A percentile compares a stretch with the other conserved stretches of the same genome.
Evolutionary conservation across 2,329 filamentous ascomycete species (phyloP).

Genomic region (Ophiostoma tasmaniense): DNA sequence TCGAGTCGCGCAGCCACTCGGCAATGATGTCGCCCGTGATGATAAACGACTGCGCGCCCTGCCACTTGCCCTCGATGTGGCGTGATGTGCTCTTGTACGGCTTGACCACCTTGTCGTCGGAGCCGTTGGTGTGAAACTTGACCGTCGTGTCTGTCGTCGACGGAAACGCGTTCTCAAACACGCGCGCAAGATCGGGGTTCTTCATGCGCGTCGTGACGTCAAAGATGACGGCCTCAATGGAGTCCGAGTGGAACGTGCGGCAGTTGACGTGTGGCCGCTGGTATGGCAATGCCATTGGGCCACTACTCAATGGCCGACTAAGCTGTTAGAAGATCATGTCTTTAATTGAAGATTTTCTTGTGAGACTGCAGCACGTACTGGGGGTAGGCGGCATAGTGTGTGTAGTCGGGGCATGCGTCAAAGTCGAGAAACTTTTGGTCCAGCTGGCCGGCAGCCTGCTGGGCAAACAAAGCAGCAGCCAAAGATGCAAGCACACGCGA

Average conservation of each 20-base stretch:
- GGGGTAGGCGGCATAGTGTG: constrained; percentile 46
- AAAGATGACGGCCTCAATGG: constrained; percentile 80
- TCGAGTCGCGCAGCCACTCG: constrained; percentile 86
- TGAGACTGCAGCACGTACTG: constrained; percentile 40
- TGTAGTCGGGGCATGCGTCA: constrained; percentile 56
- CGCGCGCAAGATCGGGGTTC: constrained; percentile 77
- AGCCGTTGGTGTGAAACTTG: constrained; percentile 69
- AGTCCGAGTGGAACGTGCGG: constrained; percentile 78
- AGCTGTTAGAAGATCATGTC: background rate
- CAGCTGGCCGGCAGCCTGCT: constrained; percentile 6
- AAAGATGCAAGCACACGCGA: constrained; percentile 14
- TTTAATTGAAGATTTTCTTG: background rate
- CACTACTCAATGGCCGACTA: constrained; percentile 70
- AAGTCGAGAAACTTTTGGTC: constrained; percentile 23
- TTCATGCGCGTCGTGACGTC: constrained; percentile 72
- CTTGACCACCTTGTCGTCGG: constrained; percentile 21
- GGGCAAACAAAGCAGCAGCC: constrained; percentile 14
- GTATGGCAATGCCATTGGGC: constrained; percentile 71
- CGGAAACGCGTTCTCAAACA: constrained; percentile 94
- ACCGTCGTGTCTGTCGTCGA: constrained; percentile 87
- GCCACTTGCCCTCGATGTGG: constrained; percentile 57
- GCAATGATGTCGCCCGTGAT: constrained; percentile 88
- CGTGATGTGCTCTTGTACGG: background rate
- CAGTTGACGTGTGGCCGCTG: constrained; percentile 75
- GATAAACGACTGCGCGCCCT: constrained; percentile 82